Conservation (phyloP, 768 basidiomycete genomes). For the Terana coerulea region DNA sequence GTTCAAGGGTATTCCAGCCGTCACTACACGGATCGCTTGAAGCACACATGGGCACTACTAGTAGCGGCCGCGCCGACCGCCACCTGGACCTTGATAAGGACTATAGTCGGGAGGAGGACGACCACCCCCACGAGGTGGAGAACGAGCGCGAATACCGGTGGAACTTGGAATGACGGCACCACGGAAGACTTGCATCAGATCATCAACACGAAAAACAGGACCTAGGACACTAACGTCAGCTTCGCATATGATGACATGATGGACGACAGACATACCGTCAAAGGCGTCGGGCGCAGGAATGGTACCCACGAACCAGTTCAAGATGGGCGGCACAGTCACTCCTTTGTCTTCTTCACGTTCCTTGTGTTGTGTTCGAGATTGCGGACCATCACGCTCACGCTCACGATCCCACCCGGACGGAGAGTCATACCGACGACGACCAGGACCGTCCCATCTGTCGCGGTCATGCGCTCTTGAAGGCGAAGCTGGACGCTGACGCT, state of each 20-base stretch:
- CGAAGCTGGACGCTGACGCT: constrained; percentile 43
- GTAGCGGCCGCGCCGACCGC: constrained; percentile 39
- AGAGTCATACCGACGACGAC: constrained; percentile 35
- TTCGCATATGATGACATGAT: constrained; percentile 3
- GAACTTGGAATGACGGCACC: constrained; percentile 77
- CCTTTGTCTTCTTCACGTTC: constrained; percentile 46
- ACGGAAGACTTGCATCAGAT: constrained; percentile 81
- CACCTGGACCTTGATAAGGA: constrained; percentile 75
- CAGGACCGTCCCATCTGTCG: constrained; percentile 31
- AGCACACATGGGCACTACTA: constrained; percentile 11
- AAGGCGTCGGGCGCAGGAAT: constrained; percentile 72
- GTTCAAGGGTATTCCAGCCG: no score
- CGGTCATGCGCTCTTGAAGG: constrained; percentile 47
- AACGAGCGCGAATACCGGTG: constrained; percentile 41
- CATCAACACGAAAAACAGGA: constrained; percentile 86
- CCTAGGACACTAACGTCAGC: constrained; percentile 42
- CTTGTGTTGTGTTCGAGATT: constrained; percentile 32
- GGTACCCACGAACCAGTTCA: constrained; percentile 83
- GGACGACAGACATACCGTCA: constrained; percentile 61
- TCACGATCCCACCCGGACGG: constrained; percentile 45
- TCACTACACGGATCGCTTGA: no score
- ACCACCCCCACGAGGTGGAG: constrained; percentile 52
- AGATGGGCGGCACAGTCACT: constrained; percentile 40
- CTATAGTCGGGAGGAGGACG: constrained; percentile 85
- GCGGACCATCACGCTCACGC: constrained; percentile 38